Base-by-base conservation (phyloP, 495 filamentous ascomycete genomes). In the Talaromyces thailandensis region DNA sequence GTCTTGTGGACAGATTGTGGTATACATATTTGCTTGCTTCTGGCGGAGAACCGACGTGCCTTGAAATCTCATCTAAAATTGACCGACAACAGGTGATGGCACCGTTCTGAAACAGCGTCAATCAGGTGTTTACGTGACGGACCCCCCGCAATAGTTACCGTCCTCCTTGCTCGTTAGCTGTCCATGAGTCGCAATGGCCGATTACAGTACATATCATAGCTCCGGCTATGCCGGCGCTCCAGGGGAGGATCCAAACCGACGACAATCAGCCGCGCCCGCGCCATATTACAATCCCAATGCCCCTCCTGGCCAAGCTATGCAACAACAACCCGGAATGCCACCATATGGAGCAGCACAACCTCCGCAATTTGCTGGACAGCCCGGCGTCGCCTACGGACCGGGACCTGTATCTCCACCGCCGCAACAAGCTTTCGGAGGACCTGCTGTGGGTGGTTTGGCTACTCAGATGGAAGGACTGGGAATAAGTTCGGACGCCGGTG, bases 401-500 rank as follows among this genome's bases (percentile, higher is more conserved):
- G 64, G 70, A 16, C 70, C 71, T n/a, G 37, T 59, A 45, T 73
- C 73, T 60, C 66, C 71, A 51, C 66, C 71, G 8, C 63, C 72
- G 62, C 73, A 63, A 26, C 73, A 63, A 26, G 63, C 62, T 18
- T 64, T 70, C 7, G 71, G 67, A 62, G 74, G 78, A 60, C 78
- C 76, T 7, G 66, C 71, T 40, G 76, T 82, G 72, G 85, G 79
- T 28, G 86, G 84, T 25, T 72, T 98, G 65, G 79, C 89, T 32
- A 84, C 86, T n/a, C 92, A 97, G 73, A 93, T 98, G 92, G 86
- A 89, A 37, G 84, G 85, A 12, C 82, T 95, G 81, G 86, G 81
- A 14, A 79, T 98, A 67, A 86, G 85, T 59, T 79, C 82, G 63
- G 88, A 91, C 62, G 80, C 81, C 60, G 80, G 75, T 43, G 71